Percentiles rank a stretch among this genome's conserved stretches.
Conservation (phyloP, 257 asterid species). For the Solanum corneliomulleri region DNA sequence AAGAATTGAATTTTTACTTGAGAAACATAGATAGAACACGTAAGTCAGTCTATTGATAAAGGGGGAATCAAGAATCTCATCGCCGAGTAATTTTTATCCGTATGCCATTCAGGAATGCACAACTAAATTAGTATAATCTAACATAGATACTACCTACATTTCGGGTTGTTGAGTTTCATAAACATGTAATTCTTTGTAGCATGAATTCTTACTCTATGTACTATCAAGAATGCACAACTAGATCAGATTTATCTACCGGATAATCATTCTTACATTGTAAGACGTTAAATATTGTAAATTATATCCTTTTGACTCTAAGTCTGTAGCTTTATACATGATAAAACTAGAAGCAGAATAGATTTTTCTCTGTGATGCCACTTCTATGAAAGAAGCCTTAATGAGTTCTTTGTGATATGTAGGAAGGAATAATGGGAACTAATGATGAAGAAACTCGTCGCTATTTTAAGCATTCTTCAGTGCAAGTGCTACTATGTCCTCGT, state of each 20-base stretch:
- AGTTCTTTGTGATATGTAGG: slow-evolving; percentile 28
- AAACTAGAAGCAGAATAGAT: neutral
- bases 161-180: neutral
- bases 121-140: neutral
- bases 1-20: neutral
- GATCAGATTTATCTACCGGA: neutral
- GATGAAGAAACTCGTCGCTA: slow-evolving; percentile 88
- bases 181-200: neutral
- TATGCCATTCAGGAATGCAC: neutral
- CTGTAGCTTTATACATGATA: neutral
- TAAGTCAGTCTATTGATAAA: neutral
- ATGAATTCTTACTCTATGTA: neutral
- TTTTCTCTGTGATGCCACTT: neutral
- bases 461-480: slow-evolving; percentile 87
- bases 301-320: neutral
- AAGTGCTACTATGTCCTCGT: slow-evolving; percentile 75
- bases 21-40: neutral
- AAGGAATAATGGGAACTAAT: slow-evolving; percentile 70
- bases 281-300: neutral
- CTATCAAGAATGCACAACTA: neutral
- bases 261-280: neutral
- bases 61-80: neutral
- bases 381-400: neutral
- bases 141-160: neutral
- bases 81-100: neutral